A percentile compares a stretch with the other conserved stretches of the same genome.
These are phyloP conservation scores for Talaromyces sp. DNA, from an alignment of 2,329 filamentous ascomycete species.

Conservation along the genomic window DNA sequence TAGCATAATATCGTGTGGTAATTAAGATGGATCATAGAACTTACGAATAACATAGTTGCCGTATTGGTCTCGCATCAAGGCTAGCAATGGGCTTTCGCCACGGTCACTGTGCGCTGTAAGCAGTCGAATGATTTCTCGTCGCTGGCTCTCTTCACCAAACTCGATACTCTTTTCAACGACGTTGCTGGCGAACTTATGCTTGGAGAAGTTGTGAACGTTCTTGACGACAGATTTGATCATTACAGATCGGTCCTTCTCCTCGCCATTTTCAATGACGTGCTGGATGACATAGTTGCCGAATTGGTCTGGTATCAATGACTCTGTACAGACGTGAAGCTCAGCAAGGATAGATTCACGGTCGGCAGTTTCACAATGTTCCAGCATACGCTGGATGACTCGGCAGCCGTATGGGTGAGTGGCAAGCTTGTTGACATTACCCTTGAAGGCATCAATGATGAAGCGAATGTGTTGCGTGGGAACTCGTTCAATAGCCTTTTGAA, in stretches of 20 bases:
- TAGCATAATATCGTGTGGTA: constrained; percentile 18
- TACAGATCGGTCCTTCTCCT: constrained; percentile 65
- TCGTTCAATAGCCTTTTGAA: constrained; percentile 87
- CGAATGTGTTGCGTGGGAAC: constrained; percentile 74
- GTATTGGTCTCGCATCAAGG: constrained; percentile 83
- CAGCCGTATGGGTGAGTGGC: constrained; percentile 83
- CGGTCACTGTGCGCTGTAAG: constrained; percentile 60
- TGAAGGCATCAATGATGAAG: constrained; percentile 80
- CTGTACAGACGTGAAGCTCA: constrained; percentile 72
- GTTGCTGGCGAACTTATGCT: constrained; percentile 95
- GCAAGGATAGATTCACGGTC: constrained; percentile 70
- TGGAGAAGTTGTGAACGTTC: constrained; percentile 72
- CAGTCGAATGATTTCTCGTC: constrained; percentile 63
- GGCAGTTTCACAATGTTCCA: constrained; percentile 73
- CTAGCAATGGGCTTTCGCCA: constrained; percentile 66
- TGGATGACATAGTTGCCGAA: constrained; percentile 97
- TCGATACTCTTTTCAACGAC: constrained; percentile 92
- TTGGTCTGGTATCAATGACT: constrained; percentile 74
- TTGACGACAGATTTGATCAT: constrained; percentile 72
- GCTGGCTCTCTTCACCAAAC: constrained; percentile 66
- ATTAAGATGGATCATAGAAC: constrained; percentile 38
- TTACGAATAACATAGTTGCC: constrained; percentile 97
- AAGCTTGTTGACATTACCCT: constrained; percentile 68
- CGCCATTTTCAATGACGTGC: constrained; percentile 79
- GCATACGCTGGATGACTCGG: constrained; percentile 85